These are phyloP conservation scores for Flaveria robusta DNA, from an alignment of 129 eudicot species.

Conservation along the genomic window DNA sequence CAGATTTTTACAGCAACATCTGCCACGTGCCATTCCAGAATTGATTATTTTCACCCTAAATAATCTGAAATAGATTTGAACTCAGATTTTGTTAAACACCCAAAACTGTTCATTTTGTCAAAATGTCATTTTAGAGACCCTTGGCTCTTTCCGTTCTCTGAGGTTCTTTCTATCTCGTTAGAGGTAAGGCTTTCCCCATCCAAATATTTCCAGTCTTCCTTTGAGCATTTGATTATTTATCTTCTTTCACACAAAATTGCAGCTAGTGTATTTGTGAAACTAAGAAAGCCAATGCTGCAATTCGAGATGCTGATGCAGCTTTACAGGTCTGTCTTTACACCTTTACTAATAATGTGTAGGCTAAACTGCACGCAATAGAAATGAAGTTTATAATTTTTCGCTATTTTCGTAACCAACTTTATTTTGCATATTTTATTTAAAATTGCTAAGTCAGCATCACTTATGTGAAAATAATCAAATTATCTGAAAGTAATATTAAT, in stretches of 20 bases:
- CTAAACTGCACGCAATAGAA: neutral
- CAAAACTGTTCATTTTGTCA: too few relatives aligned
- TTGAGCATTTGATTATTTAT: conserved; percentile 4
- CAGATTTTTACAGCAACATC: too few relatives aligned
- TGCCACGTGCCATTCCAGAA: too few relatives aligned
- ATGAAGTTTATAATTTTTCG: neutral
- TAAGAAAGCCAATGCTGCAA: conserved; percentile 91
- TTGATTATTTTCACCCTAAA: neutral
- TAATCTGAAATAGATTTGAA: neutral
- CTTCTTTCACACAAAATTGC: conserved; percentile 23
- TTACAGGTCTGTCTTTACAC: conserved; percentile 55
- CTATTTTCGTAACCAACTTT: neutral
- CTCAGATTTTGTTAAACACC: neutral
- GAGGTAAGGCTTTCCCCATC: too few relatives aligned
- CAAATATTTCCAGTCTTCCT: conserved; percentile 1
- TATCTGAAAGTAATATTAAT: neutral
- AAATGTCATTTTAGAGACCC: too few relatives aligned
- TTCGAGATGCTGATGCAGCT: conserved; percentile 91
- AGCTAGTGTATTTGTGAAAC: conserved; percentile 67
- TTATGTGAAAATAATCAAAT: neutral
- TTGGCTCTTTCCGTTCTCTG: too few relatives aligned
- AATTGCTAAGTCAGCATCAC: neutral
- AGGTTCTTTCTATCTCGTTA: too few relatives aligned
- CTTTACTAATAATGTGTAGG: conserved; percentile 1
- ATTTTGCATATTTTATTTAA: neutral